A percentile compares a stretch with the other conserved stretches of the same genome.
Conservation (phyloP, 495 filamentous ascomycete species). For the Annulohypoxylon maeteangense region DNA sequence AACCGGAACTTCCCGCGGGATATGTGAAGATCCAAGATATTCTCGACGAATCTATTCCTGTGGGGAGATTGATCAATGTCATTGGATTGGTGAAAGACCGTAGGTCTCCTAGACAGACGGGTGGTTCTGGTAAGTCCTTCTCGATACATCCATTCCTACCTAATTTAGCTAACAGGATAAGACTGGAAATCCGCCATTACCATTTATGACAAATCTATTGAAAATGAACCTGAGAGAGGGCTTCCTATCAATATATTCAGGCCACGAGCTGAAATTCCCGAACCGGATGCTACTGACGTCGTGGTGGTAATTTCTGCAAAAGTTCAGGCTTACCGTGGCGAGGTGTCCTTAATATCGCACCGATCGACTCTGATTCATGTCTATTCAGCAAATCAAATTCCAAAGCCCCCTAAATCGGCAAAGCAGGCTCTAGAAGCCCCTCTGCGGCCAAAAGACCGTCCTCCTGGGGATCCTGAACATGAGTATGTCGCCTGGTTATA, state of each 20-base stretch:
- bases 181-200: slow-evolving; percentile 56
- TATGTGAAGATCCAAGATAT: slow-evolving; percentile 48
- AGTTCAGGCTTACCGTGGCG: slow-evolving; percentile 47
- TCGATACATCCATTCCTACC: slow-evolving; percentile 5
- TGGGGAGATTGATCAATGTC: slow-evolving; percentile 54
- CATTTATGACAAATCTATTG: slow-evolving; percentile 54
- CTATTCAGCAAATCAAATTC: slow-evolving; percentile 54
- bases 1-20: slow-evolving; percentile 42
- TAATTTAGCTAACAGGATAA: slow-evolving; percentile 30
- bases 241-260: slow-evolving; percentile 58
- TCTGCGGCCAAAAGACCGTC: slow-evolving; percentile 1
- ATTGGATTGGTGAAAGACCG: slow-evolving; percentile 63
- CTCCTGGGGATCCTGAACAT: slow-evolving; percentile 42
- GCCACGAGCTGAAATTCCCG: slow-evolving; percentile 52
- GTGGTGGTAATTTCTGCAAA: slow-evolving; percentile 55
- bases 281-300: slow-evolving; percentile 52
- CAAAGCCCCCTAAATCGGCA: slow-evolving; percentile 51
- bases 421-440: slow-evolving; percentile 42
- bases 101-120: slow-evolving; percentile 54
- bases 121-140: slow-evolving; percentile 51
- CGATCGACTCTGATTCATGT: slow-evolving; percentile 50
- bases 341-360: slow-evolving; percentile 55
- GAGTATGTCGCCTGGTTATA: slow-evolving; percentile 57
- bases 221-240: slow-evolving; percentile 39
- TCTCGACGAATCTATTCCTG: slow-evolving; percentile 34